Evolutionary conservation across 345 rosid species (phyloP).

Genomic region (Melastoma malabathricum): DNA sequence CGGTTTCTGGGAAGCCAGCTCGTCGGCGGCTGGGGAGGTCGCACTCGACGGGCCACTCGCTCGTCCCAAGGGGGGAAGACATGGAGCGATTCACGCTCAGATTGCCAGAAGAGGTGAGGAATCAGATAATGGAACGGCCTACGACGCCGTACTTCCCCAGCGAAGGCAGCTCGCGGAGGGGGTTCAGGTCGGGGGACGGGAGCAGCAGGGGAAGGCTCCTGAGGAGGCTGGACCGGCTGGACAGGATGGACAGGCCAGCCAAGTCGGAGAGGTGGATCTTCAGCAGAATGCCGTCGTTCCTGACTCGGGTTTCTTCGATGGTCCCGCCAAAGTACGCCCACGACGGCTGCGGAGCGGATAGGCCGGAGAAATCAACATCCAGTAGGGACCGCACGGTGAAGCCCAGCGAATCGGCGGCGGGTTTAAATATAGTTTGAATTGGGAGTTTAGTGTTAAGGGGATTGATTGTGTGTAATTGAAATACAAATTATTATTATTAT

Average conservation of each 20-base stretch:
- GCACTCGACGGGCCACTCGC: slow-evolving; percentile 66
- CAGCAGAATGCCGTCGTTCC: slow-evolving; percentile 27
- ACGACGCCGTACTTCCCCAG: slow-evolving; percentile 21
- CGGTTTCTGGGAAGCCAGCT: no score
- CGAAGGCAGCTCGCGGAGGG: slow-evolving; percentile 34
- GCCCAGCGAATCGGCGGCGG: no score
- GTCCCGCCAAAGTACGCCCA: slow-evolving; percentile 21
- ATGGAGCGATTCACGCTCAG: slow-evolving; percentile 59
- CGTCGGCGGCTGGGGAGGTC: slow-evolving; percentile 17
- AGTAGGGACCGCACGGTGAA: no score
- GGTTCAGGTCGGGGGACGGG: slow-evolving; percentile 22
- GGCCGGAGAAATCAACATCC: no score
- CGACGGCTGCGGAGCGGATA: not conserved
- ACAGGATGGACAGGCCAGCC: slow-evolving; percentile 11
- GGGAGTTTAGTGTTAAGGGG: no score
- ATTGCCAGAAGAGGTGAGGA: slow-evolving; percentile 51
- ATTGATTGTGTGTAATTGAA: no score
- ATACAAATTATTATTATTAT: no score
- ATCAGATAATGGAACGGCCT: slow-evolving; percentile 45
- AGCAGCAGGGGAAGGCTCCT: slow-evolving; percentile 30
- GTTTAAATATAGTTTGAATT: no score
- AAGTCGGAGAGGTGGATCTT: slow-evolving; percentile 47
- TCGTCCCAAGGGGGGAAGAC: slow-evolving; percentile 55
- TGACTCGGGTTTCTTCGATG: slow-evolving; percentile 10
- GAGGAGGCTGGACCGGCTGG: slow-evolving; percentile 17